Evolutionary conservation across 139 green algal genomes (phyloP), one percentile per base, ranked within the genome.

Genomic region (Chlorella sp.): DNA sequence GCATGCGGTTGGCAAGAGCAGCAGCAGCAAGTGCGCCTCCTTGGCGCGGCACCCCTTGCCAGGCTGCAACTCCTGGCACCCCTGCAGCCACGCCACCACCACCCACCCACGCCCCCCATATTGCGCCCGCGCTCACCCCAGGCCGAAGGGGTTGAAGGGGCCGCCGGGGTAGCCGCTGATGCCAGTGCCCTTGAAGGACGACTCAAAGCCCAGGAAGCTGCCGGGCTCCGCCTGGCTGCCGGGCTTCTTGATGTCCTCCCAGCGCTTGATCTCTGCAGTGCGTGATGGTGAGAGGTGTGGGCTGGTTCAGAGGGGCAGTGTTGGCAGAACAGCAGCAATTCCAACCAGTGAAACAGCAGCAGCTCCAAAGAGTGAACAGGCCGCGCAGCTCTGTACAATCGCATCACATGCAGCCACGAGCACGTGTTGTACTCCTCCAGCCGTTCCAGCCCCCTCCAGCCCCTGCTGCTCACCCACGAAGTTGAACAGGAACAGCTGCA

Each of bases 191-290:
- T 89, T 92, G 73, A 97, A 92, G 17, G 85, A 46, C 64, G 41
- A 38, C 92, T 97, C 94, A 75, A 96, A 90, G 86, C 94, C 94
- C 51, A 91, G 80, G 85, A 91, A 91, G 51, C 78, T 88, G 58
- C 87, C 87, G 14, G 84, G 46, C 85, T 91, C 89, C 24, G 48
- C 86, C 83, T 94, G 91, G 90, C 90, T 95, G 73, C 89, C 87
- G 20, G 93, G 95, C 90, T 98, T 97, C 54, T 88, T 87, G 82
- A 98, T 93, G 91, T 98, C 95, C 90, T 93, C 62, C 91, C 89
- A 94, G 69, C 95, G 90, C 92, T 97, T 97, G 73, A 86, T 87
- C 94, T 98, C 95, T 76, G 70, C 70, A n/a, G n/a, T n/a, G n/a
- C n/a, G n/a, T n/a, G n/a, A n/a, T n/a, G n/a, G n/a, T n/a, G n/a